phyloP scores from a whole-genome alignment of 164 flowering plant genomes.

The Vitis rupestris region DNA sequence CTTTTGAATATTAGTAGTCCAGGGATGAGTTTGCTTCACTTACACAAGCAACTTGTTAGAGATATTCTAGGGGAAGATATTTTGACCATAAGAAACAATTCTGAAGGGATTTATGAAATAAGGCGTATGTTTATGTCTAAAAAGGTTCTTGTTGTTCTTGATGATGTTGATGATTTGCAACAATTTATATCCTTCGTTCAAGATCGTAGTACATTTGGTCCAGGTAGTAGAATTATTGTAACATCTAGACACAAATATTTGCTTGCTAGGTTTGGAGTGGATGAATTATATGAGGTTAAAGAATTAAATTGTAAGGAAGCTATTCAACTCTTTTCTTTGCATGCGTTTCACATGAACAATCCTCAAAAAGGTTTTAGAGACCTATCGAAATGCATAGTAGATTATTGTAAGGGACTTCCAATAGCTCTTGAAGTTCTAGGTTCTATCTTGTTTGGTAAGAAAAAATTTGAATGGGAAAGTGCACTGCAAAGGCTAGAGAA shows the following conservation, averaged over 20 bases:
- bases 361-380: background rate
- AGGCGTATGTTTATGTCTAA: background rate
- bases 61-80: background rate
- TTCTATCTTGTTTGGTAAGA: background rate
- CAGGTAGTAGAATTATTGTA: background rate
- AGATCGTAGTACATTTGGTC: background rate
- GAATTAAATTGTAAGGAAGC: background rate
- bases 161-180: background rate
- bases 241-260: background rate
- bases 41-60: background rate
- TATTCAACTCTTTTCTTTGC: background rate
- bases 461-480: background rate
- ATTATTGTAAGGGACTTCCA: constrained; percentile 6
- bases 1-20: background rate
- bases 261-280: background rate
- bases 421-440: constrained; percentile 5
- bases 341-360: background rate
- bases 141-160: background rate
- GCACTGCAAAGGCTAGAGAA: no score
- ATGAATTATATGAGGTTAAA: background rate
- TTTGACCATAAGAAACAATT: rapidly evolving
- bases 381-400: background rate
- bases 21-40: background rate
- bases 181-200: no score
- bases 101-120: no score